phyloP scores from a whole-genome alignment of 805 yeast genomes.

The Pichia insulana region DNA sequence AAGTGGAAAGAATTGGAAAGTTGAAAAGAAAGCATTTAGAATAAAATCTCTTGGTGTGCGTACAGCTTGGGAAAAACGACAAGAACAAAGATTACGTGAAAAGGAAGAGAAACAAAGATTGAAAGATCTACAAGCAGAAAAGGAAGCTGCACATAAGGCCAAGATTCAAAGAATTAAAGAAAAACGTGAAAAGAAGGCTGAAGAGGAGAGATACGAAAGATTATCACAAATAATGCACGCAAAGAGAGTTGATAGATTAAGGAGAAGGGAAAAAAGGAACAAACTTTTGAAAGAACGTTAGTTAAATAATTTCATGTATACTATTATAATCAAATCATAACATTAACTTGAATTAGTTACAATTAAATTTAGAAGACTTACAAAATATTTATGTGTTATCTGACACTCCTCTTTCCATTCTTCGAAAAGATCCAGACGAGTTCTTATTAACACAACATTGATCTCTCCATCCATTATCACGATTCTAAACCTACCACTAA shows the following conservation, averaged over 20 bases:
- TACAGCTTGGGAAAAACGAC: constrained; percentile 57
- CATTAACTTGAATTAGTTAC: background rate
- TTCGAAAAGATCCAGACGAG: constrained; percentile 27
- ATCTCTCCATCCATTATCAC: constrained; percentile 29
- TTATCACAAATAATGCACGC: constrained; percentile 84
- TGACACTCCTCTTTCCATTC: constrained; percentile 31
- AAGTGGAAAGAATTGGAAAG: constrained; percentile 57
- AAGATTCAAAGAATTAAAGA: constrained; percentile 54
- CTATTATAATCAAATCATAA: background rate
- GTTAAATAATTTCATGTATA: background rate
- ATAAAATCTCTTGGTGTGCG: constrained; percentile 52
- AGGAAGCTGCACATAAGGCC: constrained; percentile 47
- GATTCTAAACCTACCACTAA: constrained; percentile 18
- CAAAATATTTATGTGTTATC: constrained; percentile 26
- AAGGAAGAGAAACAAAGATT: constrained; percentile 60
- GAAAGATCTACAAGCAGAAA: constrained; percentile 70
- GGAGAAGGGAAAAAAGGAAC: constrained; percentile 90
- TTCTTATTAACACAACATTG: constrained; percentile 26
- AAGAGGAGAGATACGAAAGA: constrained; percentile 77
- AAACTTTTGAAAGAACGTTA: constrained; percentile 82
- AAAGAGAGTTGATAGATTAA: constrained; percentile 83
- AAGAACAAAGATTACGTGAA: constrained; percentile 57
- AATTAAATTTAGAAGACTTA: too few relatives aligned
- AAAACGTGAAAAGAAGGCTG: constrained; percentile 74
- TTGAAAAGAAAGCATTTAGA: constrained; percentile 58